These are phyloP conservation scores for Kwoniella sp. DNA, from an alignment of 768 basidiomycete genomes.

Conservation along the genomic window DNA sequence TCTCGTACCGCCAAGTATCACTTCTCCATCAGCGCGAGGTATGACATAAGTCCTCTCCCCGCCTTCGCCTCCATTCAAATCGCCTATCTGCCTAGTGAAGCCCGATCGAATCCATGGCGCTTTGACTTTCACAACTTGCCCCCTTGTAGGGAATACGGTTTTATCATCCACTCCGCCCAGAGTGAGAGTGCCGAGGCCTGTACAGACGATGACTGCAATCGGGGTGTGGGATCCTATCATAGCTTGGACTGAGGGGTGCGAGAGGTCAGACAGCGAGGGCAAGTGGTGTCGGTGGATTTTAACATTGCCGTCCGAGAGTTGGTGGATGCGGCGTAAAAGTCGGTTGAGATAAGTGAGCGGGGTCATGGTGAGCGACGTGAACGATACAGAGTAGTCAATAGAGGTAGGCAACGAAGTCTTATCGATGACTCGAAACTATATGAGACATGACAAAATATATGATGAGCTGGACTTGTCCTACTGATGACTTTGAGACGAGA, in stretches of 20 bases:
- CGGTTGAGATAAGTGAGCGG: constrained; percentile 49
- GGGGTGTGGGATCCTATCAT: constrained; percentile 29
- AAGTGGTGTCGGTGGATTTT: constrained; percentile 39
- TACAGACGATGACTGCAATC: constrained; percentile 46
- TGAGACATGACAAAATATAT: too few relatives aligned
- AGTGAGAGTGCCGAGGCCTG: constrained; percentile 51
- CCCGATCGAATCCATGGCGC: constrained; percentile 53
- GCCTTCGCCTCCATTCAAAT: constrained; percentile 45
- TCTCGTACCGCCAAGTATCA: constrained; percentile 56
- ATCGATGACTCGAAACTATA: constrained; percentile 26
- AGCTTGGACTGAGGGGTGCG: constrained; percentile 18
- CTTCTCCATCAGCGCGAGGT: constrained; percentile 53
- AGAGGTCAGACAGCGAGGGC: constrained; percentile 34
- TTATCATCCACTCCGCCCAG: constrained; percentile 50
- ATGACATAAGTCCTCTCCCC: constrained; percentile 56
- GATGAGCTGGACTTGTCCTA: too few relatives aligned
- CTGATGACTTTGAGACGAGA: too few relatives aligned
- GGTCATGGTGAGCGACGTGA: constrained; percentile 56
- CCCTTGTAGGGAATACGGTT: constrained; percentile 52
- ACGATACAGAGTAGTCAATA: constrained; percentile 46
- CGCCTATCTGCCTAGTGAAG: constrained; percentile 50
- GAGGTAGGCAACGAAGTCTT: background rate
- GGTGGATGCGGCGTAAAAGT: constrained; percentile 33
- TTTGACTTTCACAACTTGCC: constrained; percentile 49
- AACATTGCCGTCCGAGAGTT: constrained; percentile 27